Evolutionary conservation across 495 filamentous ascomycete genomes (phyloP).

Genomic region (Xanthoparmelia taractica): DNA sequence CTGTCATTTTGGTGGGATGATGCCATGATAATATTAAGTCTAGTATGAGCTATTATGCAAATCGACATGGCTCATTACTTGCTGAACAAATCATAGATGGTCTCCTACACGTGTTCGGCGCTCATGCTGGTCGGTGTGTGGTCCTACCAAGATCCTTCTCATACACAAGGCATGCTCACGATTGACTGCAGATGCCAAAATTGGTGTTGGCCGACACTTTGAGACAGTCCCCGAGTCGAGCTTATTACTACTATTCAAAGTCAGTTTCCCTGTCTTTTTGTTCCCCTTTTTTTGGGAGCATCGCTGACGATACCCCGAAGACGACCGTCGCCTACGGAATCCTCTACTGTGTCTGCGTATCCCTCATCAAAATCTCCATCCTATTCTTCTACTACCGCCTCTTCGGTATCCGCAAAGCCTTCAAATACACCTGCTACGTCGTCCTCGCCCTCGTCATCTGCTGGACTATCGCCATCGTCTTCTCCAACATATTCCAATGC

Average conservation of each 20-base stretch:
- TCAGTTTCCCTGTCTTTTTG: neutral
- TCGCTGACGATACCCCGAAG: neutral
- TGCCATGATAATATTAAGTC: slow-evolving; percentile 2
- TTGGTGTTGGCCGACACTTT: slow-evolving; percentile 10
- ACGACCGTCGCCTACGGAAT: slow-evolving; percentile 19
- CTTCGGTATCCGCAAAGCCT: slow-evolving; percentile 18
- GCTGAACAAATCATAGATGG: neutral
- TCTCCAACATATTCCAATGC: slow-evolving; percentile 11
- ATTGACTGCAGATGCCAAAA: neutral
- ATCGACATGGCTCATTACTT: neutral
- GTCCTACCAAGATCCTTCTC: too few relatives aligned
- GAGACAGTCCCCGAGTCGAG: slow-evolving; percentile 4
- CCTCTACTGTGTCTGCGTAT: slow-evolving; percentile 25
- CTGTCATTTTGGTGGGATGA: slow-evolving; percentile 13
- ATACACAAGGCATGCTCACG: neutral
- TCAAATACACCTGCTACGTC: neutral
- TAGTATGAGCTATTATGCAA: neutral
- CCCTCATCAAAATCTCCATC: slow-evolving; percentile 26
- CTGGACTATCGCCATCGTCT: slow-evolving; percentile 6
- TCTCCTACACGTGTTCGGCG: neutral
- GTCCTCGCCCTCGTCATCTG: slow-evolving; percentile 6
- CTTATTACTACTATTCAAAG: slow-evolving; percentile 7
- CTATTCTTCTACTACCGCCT: slow-evolving; percentile 30
- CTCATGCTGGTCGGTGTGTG: slow-evolving; percentile 1
- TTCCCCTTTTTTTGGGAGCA: neutral